A percentile compares a stretch with the other conserved stretches of the same genome.
phyloP scores from a whole-genome alignment of 83 land plant genomes.

The Picea engelmannii region DNA sequence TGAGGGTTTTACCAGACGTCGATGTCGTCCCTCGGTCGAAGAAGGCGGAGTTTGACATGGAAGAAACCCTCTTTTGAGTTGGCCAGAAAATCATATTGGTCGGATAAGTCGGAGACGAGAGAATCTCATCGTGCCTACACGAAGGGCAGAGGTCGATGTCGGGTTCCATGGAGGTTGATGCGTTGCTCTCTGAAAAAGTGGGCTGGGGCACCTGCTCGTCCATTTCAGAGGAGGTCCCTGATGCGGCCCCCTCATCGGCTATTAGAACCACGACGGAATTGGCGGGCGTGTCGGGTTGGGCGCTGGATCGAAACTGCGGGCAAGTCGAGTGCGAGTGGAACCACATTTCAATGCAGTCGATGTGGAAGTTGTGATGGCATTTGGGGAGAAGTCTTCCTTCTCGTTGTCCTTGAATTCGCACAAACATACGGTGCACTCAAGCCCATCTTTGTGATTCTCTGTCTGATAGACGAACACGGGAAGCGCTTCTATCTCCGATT shows the following conservation, averaged over 20 bases:
- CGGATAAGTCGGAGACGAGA: constrained; percentile 31
- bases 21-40: constrained; percentile 7
- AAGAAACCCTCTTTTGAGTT: constrained; percentile 28
- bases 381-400: constrained; percentile 22
- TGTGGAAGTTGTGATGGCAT: constrained; percentile 42
- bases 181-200: no score
- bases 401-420: constrained; percentile 27
- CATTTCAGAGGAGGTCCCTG: not conserved
- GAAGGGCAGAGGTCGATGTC: not conserved
- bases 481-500: constrained; percentile 23
- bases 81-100: constrained; percentile 69
- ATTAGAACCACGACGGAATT: no score
- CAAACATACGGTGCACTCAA: constrained; percentile 25
- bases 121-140: not conserved
- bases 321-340: constrained; percentile 41
- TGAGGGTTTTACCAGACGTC: not conserved
- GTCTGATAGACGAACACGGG: constrained; percentile 36
- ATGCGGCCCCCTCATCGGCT: not conserved
- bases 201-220: no score
- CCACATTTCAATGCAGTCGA: constrained; percentile 54
- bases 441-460: constrained; percentile 1
- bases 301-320: constrained; percentile 45
- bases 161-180: not conserved
- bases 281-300: not conserved
- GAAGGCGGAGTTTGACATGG: not conserved